Conservation (phyloP, 257 asterid species). For the Vinca minor region DNA sequence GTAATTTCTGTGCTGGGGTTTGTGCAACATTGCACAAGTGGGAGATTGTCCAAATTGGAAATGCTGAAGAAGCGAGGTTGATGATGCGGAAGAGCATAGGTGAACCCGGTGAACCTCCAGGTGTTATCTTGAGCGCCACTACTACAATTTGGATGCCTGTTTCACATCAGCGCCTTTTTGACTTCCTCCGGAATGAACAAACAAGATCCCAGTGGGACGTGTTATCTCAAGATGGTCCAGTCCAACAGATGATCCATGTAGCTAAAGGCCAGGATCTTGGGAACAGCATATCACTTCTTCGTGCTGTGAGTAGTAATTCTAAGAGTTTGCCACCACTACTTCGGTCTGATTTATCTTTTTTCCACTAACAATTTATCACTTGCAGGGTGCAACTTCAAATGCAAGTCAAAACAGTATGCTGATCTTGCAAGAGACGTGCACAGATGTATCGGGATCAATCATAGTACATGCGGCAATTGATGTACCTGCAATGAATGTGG, state of each 20-base stretch:
- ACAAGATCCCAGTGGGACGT: slow-evolving; percentile 66
- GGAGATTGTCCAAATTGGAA: slow-evolving; percentile 52
- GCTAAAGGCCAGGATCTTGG: slow-evolving; percentile 61
- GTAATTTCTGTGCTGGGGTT: slow-evolving; percentile 54
- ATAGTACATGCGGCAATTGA: slow-evolving; percentile 58
- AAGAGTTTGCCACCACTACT: neutral
- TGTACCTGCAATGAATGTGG: slow-evolving; percentile 35
- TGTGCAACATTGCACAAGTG: slow-evolving; percentile 61
- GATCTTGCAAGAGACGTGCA: slow-evolving; percentile 61
- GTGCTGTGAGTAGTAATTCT: slow-evolving; percentile 46
- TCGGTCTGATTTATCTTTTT: neutral
- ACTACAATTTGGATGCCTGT: slow-evolving; percentile 69
- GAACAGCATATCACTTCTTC: slow-evolving; percentile 48
- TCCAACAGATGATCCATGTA: slow-evolving; percentile 50
- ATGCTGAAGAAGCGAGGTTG: slow-evolving; percentile 41
- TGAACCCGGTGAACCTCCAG: slow-evolving; percentile 63
- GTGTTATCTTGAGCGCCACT: slow-evolving; percentile 68
- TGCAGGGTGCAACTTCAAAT: slow-evolving; percentile 36
- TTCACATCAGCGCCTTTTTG: slow-evolving; percentile 36
- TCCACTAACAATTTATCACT: neutral
- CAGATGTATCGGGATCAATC: slow-evolving; percentile 53
- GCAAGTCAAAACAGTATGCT: slow-evolving; percentile 34
- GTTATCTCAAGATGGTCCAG: slow-evolving; percentile 52
- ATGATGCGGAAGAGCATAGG: slow-evolving; percentile 54
- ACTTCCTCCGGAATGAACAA: slow-evolving; percentile 56